Evolutionary conservation across 805 yeast species (phyloP).

Genomic region (Clavispora vitiphila): DNA sequence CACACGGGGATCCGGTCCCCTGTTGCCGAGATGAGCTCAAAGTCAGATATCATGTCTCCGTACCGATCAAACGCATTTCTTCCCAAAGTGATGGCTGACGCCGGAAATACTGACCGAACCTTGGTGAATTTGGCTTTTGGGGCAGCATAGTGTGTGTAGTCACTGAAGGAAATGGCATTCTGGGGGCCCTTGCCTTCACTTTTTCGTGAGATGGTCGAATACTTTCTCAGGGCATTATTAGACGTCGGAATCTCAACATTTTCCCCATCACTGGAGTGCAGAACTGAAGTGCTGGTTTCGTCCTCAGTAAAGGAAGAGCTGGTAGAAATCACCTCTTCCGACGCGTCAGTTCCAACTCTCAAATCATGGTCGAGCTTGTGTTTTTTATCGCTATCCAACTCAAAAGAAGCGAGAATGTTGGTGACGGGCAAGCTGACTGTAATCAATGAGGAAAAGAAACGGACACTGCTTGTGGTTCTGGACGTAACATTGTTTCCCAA

Average conservation of each 20-base stretch:
- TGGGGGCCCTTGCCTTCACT: constrained; percentile 16
- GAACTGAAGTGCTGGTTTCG: constrained; percentile 8
- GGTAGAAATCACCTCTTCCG: background rate
- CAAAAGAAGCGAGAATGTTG: constrained; percentile 43
- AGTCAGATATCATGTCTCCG: constrained; percentile 61
- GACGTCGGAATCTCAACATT: background rate
- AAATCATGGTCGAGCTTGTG: background rate
- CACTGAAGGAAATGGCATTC: constrained; percentile 47
- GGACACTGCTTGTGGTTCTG: constrained; percentile 40
- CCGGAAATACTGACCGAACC: constrained; percentile 65
- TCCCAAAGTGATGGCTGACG: constrained; percentile 73
- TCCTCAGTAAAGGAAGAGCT: constrained; percentile 5
- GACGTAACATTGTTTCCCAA: constrained; percentile 51
- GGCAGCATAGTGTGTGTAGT: constrained; percentile 70
- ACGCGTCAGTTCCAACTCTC: constrained; percentile 7
- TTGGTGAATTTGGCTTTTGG: constrained; percentile 65
- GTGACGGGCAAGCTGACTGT: constrained; percentile 53
- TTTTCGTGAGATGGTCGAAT: constrained; percentile 16
- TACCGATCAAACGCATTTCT: constrained; percentile 67
- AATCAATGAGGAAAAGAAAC: constrained; percentile 44
- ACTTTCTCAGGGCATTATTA: constrained; percentile 10
- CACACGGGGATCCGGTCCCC: constrained; percentile 68
- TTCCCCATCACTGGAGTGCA: constrained; percentile 9
- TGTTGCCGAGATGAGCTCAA: constrained; percentile 65
- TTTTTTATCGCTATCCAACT: constrained; percentile 26